Conservation (phyloP, 1,139 yeast genomes). For the Pichia sorboxylosa region DNA sequence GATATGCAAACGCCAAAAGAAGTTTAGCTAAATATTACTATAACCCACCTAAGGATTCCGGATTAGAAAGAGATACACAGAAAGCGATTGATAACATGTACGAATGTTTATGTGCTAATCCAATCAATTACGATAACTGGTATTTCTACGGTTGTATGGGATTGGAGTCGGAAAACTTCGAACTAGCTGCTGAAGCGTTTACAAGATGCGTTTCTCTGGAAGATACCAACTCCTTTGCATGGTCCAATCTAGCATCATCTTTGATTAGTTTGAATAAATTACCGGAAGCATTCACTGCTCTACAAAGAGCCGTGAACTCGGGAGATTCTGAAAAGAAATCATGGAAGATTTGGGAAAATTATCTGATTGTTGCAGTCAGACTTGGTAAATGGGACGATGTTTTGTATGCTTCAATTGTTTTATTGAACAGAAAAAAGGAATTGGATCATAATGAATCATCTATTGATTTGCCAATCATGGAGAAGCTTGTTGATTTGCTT, state of each 20-base stretch:
- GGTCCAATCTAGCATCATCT: slow-evolving; percentile 92
- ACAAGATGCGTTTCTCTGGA: slow-evolving; percentile 84
- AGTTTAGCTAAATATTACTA: slow-evolving; percentile 68
- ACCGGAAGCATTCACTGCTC: slow-evolving; percentile 72
- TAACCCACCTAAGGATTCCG: slow-evolving; percentile 48
- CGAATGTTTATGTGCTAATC: slow-evolving; percentile 64
- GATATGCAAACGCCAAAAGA: slow-evolving; percentile 75
- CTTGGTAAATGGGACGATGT: slow-evolving; percentile 83
- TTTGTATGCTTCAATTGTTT: slow-evolving; percentile 53
- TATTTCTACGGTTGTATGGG: slow-evolving; percentile 89
- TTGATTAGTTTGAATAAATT: slow-evolving; percentile 52
- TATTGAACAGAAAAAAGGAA: slow-evolving; percentile 45
- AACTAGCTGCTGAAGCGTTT: slow-evolving; percentile 84
- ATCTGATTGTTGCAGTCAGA: slow-evolving; percentile 68
- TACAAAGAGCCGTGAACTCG: slow-evolving; percentile 61
- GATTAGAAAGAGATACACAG: slow-evolving; percentile 39
- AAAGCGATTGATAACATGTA: slow-evolving; percentile 56
- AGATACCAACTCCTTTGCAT: slow-evolving; percentile 69
- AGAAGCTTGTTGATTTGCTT: slow-evolving; percentile 58
- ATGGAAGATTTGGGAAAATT: slow-evolving; percentile 91
- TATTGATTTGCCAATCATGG: slow-evolving; percentile 67
- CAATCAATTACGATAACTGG: slow-evolving; percentile 80
- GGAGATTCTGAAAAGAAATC: slow-evolving; percentile 58
- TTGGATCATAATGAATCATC: slow-evolving; percentile 44
- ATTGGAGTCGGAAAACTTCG: slow-evolving; percentile 59